Base-by-base conservation (phyloP, 345 rosid species). In the Pugionium dolabratum region DNA sequence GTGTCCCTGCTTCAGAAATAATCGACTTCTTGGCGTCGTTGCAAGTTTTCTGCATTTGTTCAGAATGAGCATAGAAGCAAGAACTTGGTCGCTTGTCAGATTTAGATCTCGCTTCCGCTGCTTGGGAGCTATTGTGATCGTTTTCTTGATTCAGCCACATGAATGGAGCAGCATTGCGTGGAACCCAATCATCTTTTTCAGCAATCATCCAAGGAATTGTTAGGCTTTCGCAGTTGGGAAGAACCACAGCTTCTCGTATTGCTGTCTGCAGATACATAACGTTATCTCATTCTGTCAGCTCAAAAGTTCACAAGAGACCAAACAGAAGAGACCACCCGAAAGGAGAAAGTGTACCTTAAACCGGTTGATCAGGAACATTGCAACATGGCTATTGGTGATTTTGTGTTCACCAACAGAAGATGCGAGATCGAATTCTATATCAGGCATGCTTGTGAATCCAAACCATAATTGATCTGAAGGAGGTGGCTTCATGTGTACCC, bases 391-490 rank as follows among this genome's bases (percentile, higher is more conserved):
- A 51, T 71, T 90, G 64, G 82, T 80, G 71, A 94, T 81, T 80
- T 84, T 94, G 76, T 81, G 95, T 44, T 90, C 99, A 73, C 97
- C 96, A 75, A 94, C 78, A 25, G 88, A 81, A 49, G 97, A 85
- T 72, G 81, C 95, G 47, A 90, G 82, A 64, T 77, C 76, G 52
- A 94, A 84, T 40, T 87, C 85, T 75, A 94, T 81, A 44, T 88
- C 87, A 2, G 99, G 99, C 95, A 80, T 90, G 70, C 88, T 86
- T 8, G 89, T 85, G 81, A 88, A 94, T 72, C 95, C 84, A 78
- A 77, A 85, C 97, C 99, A 94, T 74, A 90, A 58, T 56, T 82
- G 97, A 82, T 94, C 95, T 2, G 97, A 90, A 40, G 99, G 99
- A 61, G 97, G 99, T 11, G 96, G 96, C 78, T 94, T 88, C 75